These are phyloP conservation scores for Boletus vinaceobasis DNA, from an alignment of 768 basidiomycete species.

Conservation along the genomic window DNA sequence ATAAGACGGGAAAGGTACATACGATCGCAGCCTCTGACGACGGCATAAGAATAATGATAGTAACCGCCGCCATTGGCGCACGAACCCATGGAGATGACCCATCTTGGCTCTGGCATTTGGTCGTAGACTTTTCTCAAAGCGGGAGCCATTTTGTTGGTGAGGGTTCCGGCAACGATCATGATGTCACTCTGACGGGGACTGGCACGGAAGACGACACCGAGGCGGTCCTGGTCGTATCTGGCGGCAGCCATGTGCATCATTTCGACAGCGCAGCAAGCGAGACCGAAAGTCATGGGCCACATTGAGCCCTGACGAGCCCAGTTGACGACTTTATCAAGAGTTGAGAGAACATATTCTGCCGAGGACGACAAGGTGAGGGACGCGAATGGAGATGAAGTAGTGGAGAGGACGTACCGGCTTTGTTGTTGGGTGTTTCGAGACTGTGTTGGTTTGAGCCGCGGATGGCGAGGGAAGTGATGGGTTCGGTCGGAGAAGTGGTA, in stretches of 20 bases:
- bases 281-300: conserved; percentile 99
- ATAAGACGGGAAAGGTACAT: conserved; percentile 30
- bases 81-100: conserved; percentile 99
- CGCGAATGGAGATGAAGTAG: not conserved
- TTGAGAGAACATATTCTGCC: conserved; percentile 92
- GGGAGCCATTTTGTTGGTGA: conserved; percentile 99
- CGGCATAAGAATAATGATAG: conserved; percentile 98
- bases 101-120: conserved; percentile 99
- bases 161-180: conserved; percentile 98
- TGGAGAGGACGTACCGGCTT: conserved; percentile 58
- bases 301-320: conserved; percentile 98
- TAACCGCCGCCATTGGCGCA: conserved; percentile 98
- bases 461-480: conserved; percentile 70
- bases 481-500: conserved; percentile 44
- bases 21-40: conserved; percentile 98
- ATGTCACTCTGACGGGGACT: conserved; percentile 96
- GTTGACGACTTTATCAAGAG: conserved; percentile 93
- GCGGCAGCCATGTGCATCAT: conserved; percentile 99
- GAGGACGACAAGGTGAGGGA: not conserved
- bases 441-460: conserved; percentile 80
- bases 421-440: conserved; percentile 86
- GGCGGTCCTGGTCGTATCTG: conserved; percentile 95
- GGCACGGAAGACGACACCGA: conserved; percentile 98
- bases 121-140: conserved; percentile 95
- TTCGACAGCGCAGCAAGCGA: conserved; percentile 99